Conservation (phyloP, 306 rosid genomes). For the Cyclanthera cordifolia region DNA sequence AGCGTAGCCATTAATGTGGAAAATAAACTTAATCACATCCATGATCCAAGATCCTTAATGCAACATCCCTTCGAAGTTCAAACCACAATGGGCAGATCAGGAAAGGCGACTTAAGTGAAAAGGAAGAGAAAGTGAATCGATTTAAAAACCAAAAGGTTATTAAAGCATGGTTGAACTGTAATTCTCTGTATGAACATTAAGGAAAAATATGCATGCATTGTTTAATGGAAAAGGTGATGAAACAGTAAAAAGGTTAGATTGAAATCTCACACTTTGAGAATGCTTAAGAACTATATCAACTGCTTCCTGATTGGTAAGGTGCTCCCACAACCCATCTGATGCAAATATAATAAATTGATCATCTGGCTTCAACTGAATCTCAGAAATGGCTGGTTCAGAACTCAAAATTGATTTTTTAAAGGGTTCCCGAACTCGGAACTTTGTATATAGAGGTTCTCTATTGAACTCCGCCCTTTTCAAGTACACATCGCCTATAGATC, state of each 20-base stretch:
- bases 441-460: conserved; percentile 64
- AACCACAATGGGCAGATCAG: neutral
- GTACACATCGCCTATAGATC: conserved; percentile 85
- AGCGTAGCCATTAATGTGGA: neutral
- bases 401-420: conserved; percentile 61
- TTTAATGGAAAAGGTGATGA: neutral
- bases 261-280: conserved; percentile 45
- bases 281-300: conserved; percentile 76
- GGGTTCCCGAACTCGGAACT: conserved; percentile 72
- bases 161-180: neutral
- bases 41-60: neutral
- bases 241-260: neutral
- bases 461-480: conserved; percentile 80
- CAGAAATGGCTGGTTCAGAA: conserved; percentile 59
- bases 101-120: neutral
- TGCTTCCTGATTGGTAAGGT: conserved; percentile 88
- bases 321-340: conserved; percentile 97
- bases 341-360: conserved; percentile 83
- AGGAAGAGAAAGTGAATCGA: neutral
- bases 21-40: neutral
- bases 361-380: conserved; percentile 52
- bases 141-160: neutral
- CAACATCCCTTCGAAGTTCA: neutral
- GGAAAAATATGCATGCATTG: neutral
- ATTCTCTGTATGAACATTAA: neutral